Evolutionary conservation across 768 basidiomycete species (phyloP).

Genomic region (Coprinellus aureogranulatus): DNA sequence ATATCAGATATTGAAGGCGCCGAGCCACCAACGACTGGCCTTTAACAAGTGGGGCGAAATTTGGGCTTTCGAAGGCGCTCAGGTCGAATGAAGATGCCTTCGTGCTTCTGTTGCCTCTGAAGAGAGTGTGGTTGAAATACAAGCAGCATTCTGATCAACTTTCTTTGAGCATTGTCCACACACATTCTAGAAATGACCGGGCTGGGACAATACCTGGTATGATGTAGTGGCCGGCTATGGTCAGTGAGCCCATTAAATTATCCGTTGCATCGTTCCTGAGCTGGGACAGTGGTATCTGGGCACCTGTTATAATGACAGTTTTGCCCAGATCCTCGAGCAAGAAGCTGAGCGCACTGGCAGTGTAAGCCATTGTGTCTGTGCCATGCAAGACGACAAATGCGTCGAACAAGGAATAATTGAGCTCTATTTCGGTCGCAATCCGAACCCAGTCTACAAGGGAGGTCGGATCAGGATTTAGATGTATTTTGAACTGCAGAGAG

Average conservation of each 20-base stretch:
- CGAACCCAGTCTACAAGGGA: slow-evolving; percentile 75
- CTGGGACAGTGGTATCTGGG: slow-evolving; percentile 89
- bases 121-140: slow-evolving; percentile 88
- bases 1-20: not conserved
- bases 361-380: slow-evolving; percentile 90
- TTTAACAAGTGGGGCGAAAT: slow-evolving; percentile 78
- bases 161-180: not conserved
- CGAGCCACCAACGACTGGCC: slow-evolving; percentile 41
- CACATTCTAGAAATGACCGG: not conserved
- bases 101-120: slow-evolving; percentile 80
- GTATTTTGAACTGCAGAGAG: not conserved
- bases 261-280: slow-evolving; percentile 93
- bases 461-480: not conserved
- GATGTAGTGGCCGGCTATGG: slow-evolving; percentile 86
- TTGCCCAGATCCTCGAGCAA: slow-evolving; percentile 90
- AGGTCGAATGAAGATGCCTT: slow-evolving; percentile 82
- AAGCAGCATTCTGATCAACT: slow-evolving; percentile 67
- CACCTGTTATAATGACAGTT: slow-evolving; percentile 88
- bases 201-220: slow-evolving; percentile 81
- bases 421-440: slow-evolving; percentile 88
- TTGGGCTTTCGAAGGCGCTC: slow-evolving; percentile 81
- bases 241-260: slow-evolving; percentile 85
- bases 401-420: slow-evolving; percentile 83
- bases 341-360: slow-evolving; percentile 86
- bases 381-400: slow-evolving; percentile 90